These are phyloP conservation scores for Tylopilus orsonianus DNA, from an alignment of 1,284 basidiomycete genomes.

Conservation along the genomic window DNA sequence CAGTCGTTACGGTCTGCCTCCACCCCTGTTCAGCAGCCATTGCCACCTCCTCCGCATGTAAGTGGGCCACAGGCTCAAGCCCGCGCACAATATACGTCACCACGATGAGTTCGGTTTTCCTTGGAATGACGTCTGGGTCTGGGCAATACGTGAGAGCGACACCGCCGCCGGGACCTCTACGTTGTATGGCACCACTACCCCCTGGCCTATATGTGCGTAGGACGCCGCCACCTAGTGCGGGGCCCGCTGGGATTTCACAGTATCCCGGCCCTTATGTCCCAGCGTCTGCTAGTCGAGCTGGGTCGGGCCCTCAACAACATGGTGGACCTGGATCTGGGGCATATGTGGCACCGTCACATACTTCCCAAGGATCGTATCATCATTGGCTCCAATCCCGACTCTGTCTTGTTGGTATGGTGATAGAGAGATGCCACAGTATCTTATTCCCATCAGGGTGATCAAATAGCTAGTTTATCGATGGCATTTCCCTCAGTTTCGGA, in stretches of 20 bases:
- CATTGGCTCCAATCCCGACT: too few species aligned
- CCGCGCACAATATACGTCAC: conserved; percentile 46
- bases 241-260: conserved; percentile 29
- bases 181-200: conserved; percentile 31
- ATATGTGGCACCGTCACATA: too few species aligned
- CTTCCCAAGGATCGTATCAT: too few species aligned
- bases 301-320: too few species aligned
- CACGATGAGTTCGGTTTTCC: conserved; percentile 33
- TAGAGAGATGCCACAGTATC: too few species aligned
- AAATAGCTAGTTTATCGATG: too few species aligned
- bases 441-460: too few species aligned
- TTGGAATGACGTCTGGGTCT: conserved; percentile 27
- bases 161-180: conserved; percentile 36
- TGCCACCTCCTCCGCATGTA: conserved; percentile 36
- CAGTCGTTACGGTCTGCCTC: conserved; percentile 41
- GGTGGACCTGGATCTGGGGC: too few species aligned
- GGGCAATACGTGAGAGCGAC: conserved; percentile 43
- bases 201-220: conserved; percentile 38
- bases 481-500: too few species aligned
- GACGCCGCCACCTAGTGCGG: conserved; percentile 42
- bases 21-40: conserved; percentile 39
- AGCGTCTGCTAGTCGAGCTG: conserved; percentile 8
- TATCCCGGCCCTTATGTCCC: conserved; percentile 34
- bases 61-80: too few species aligned
- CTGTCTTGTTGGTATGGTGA: too few species aligned